phyloP scores from a whole-genome alignment of 108 stramenopile species.

The Conticribra weissflogii region DNA sequence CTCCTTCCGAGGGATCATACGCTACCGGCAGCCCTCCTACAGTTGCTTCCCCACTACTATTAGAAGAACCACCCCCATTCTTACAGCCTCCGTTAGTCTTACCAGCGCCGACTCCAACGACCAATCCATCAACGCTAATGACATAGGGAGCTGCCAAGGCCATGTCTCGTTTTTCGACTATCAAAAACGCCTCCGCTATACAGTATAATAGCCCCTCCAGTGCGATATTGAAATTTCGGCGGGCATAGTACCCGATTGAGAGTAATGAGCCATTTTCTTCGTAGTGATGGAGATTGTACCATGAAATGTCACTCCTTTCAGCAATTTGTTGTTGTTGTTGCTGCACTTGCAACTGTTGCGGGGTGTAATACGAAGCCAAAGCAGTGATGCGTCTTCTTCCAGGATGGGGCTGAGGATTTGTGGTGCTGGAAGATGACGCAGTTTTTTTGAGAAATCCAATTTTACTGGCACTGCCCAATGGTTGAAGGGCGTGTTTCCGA shows the following conservation, averaged over 20 bases:
- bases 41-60: constrained; percentile 26
- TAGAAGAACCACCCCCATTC: neutral
- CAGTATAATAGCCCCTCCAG: constrained; percentile 68
- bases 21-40: constrained; percentile 65
- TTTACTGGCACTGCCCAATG: constrained; percentile 75
- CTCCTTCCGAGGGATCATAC: constrained; percentile 57
- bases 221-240: constrained; percentile 81
- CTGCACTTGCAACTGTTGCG: no score
- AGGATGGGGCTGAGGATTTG: constrained; percentile 7
- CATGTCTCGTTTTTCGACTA: constrained; percentile 61
- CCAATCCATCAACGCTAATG: constrained; percentile 47
- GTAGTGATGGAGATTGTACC: constrained; percentile 52
- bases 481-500: constrained; percentile 57
- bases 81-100: no score
- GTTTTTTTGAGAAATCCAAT: constrained; percentile 62
- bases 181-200: constrained; percentile 57
- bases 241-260: constrained; percentile 55
- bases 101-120: constrained; percentile 31
- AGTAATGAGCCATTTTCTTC: constrained; percentile 51
- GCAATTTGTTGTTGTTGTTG: no score
- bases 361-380: constrained; percentile 17
- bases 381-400: constrained; percentile 44
- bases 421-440: constrained; percentile 11
- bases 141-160: constrained; percentile 73
- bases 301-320: constrained; percentile 41